These are phyloP conservation scores for Kurtzmaniella quercitrusa DNA, from an alignment of 1,139 yeast genomes.

Conservation along the genomic window DNA sequence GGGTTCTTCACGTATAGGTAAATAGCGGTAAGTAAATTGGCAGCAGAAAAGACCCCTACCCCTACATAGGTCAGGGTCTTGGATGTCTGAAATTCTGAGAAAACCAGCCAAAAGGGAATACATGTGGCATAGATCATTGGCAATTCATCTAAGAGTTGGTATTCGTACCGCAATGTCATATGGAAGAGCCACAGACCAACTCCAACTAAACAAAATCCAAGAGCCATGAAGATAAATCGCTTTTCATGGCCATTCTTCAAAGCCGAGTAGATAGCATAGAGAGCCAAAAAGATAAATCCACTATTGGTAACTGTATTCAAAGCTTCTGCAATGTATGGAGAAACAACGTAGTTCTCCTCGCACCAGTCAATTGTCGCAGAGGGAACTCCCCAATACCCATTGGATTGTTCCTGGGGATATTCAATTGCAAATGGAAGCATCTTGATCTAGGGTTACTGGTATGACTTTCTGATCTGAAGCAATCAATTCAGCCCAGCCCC, in stretches of 20 bases:
- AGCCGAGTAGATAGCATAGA: constrained; percentile 62
- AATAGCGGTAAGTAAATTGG: constrained; percentile 53
- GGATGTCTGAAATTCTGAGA: constrained; percentile 54
- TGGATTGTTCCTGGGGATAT: constrained; percentile 39
- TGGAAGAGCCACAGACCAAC: constrained; percentile 93
- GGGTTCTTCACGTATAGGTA: constrained; percentile 75
- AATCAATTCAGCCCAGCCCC: background rate
- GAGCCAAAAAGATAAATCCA: constrained; percentile 62
- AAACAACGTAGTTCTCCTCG: constrained; percentile 87
- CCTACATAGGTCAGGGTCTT: constrained; percentile 46
- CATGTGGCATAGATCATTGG: constrained; percentile 99
- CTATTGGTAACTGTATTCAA: constrained; percentile 78
- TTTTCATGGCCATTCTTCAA: constrained; percentile 56
- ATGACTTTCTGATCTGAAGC: background rate
- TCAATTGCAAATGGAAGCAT: constrained; percentile 48
- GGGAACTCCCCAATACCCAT: constrained; percentile 48
- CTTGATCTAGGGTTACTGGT: background rate
- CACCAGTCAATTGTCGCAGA: constrained; percentile 92
- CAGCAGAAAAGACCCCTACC: constrained; percentile 49
- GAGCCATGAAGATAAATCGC: constrained; percentile 65
- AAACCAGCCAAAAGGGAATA: constrained; percentile 87
- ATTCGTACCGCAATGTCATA: constrained; percentile 87
- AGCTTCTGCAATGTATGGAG: constrained; percentile 84
- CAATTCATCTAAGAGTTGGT: constrained; percentile 86
- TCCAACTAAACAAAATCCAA: constrained; percentile 86